Evolutionary conservation across 1,139 yeast species (phyloP).

Genomic region (Suhomyces bolitotheri): DNA sequence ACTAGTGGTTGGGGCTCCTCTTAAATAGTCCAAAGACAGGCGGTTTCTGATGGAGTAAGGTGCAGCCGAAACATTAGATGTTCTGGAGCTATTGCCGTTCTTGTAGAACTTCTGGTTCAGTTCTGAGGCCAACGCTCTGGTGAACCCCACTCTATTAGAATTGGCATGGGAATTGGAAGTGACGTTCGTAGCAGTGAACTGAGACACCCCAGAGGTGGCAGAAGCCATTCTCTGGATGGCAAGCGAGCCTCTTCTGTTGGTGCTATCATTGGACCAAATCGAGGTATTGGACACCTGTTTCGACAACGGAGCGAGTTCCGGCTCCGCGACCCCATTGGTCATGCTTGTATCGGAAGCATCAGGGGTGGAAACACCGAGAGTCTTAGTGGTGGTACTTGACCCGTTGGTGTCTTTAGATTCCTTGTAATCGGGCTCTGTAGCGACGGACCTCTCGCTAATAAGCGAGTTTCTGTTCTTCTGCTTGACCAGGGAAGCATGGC

Average conservation of each 20-base stretch:
- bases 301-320: slow-evolving; percentile 21
- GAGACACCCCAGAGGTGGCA: slow-evolving; percentile 34
- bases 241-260: slow-evolving; percentile 28
- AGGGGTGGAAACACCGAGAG: slow-evolving; percentile 7
- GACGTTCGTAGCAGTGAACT: slow-evolving; percentile 23
- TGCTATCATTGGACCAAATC: slow-evolving; percentile 42
- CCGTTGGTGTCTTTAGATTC: slow-evolving; percentile 11
- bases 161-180: slow-evolving; percentile 3
- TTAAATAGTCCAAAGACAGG: slow-evolving; percentile 33
- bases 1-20: slow-evolving; percentile 12
- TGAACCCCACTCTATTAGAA: slow-evolving; percentile 40
- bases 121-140: slow-evolving; percentile 43
- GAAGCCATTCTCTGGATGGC: slow-evolving; percentile 35
- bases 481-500: slow-evolving; percentile 12
- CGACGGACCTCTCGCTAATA: slow-evolving; percentile 11
- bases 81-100: slow-evolving; percentile 25
- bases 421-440: slow-evolving; percentile 6
- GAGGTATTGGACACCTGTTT: slow-evolving; percentile 38
- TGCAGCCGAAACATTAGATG: slow-evolving; percentile 18
- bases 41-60: slow-evolving; percentile 27
- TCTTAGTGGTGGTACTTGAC: slow-evolving; percentile 10
- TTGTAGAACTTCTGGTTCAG: slow-evolving; percentile 27
- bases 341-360: slow-evolving; percentile 10
- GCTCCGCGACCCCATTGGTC: slow-evolving; percentile 5
- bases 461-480: slow-evolving; percentile 12